Percentiles rank a stretch among this genome's conserved stretches.
Evolutionary conservation across 164 flowering plant genomes (phyloP).

Genomic region (Annona squamosa): DNA sequence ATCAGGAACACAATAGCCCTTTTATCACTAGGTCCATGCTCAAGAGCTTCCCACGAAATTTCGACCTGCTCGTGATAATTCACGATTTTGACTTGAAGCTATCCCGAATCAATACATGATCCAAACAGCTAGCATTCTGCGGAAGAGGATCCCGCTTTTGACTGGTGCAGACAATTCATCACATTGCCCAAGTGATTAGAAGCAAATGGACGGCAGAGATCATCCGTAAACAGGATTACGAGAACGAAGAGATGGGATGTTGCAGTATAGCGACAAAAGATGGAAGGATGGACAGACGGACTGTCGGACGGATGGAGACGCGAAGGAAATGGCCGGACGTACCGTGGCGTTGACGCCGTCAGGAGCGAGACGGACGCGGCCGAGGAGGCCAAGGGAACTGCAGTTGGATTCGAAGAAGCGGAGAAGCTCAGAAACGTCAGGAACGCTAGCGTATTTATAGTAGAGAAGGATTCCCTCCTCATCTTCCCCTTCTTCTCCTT

Average conservation of each 20-base stretch:
- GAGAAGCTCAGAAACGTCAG: constrained; percentile 45
- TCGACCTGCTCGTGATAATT: neutral
- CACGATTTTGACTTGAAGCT: neutral
- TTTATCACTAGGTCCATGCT: no score
- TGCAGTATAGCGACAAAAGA: neutral
- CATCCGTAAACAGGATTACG: neutral
- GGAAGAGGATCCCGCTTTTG: neutral
- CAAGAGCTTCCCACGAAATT: neutral
- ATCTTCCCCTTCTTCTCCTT: constrained; percentile 16
- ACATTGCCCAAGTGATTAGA: neutral
- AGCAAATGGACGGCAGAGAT: neutral
- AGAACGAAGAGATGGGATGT: neutral
- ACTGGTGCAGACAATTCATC: neutral
- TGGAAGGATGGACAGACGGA: neutral
- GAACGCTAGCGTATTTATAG: constrained; percentile 61
- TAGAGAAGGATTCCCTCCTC: constrained; percentile 68
- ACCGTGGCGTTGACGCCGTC: constrained; percentile 95
- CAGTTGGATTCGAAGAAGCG: constrained; percentile 70
- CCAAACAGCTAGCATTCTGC: neutral
- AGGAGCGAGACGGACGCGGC: constrained; percentile 87
- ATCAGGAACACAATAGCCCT: no score
- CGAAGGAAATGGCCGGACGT: constrained; percentile 7
- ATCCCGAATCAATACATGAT: no score
- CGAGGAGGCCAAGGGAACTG: constrained; percentile 64
- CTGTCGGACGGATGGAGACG: no score